Percentiles rank a stretch among this genome's conserved stretches.
These are phyloP conservation scores for Deinandra increscens DNA, from an alignment of 129 eudicot species.

Conservation along the genomic window DNA sequence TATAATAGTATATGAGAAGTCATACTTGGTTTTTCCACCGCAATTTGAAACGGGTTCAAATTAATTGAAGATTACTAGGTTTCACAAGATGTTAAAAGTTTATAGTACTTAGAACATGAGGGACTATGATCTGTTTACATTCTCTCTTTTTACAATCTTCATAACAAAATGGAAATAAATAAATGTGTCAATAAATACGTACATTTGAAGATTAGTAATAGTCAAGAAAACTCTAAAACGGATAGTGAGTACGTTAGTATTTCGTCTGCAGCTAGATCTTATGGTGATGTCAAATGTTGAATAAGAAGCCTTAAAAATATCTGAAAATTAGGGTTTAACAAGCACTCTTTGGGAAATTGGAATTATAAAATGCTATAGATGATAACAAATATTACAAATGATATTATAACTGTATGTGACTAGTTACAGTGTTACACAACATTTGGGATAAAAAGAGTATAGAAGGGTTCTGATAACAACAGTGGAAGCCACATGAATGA, in stretches of 20 bases:
- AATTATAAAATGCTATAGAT: neutral
- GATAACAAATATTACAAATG: neutral
- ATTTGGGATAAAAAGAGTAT: neutral
- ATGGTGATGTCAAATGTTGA: neutral
- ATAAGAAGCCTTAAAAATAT: neutral
- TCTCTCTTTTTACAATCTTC: too few relatives aligned
- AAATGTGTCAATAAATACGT: neutral
- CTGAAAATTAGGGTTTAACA: neutral
- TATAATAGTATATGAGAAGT: neutral
- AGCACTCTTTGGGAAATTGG: neutral
- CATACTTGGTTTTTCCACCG: neutral
- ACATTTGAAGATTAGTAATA: neutral
- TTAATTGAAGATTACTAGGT: neutral
- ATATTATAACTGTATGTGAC: neutral
- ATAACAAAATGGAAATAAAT: too few relatives aligned
- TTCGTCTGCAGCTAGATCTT: neutral
- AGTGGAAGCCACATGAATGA: conserved; percentile 8
- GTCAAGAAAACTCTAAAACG: too few relatives aligned
- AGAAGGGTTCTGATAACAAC: neutral
- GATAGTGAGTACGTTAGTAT: neutral
- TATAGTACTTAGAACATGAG: too few relatives aligned
- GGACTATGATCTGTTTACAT: too few relatives aligned
- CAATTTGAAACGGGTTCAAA: neutral
- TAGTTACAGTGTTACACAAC: neutral
- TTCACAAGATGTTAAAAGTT: too few relatives aligned